phyloP scores from a whole-genome alignment of 2,329 filamentous ascomycete species.

The Ambrosiella xylebori region DNA sequence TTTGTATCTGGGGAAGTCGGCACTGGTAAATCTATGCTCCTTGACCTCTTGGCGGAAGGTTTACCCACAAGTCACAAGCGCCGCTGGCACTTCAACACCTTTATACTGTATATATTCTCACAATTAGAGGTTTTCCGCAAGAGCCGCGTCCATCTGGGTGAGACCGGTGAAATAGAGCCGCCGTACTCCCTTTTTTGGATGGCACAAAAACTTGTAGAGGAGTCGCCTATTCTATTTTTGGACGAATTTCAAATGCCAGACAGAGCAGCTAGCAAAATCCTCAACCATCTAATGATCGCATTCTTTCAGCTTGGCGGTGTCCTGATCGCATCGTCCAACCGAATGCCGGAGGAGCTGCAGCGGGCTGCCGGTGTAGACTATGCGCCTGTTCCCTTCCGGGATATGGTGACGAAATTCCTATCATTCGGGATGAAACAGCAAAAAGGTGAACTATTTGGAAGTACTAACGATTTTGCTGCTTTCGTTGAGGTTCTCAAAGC shows the following conservation, averaged over 20 bases:
- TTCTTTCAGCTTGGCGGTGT: constrained; percentile 76
- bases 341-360: constrained; percentile 66
- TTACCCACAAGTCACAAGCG: constrained; percentile 56
- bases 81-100: constrained; percentile 71
- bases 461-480: constrained; percentile 54
- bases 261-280: constrained; percentile 57
- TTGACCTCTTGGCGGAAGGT: constrained; percentile 64
- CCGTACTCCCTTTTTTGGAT: constrained; percentile 52
- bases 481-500: constrained; percentile 63
- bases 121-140: constrained; percentile 49
- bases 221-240: constrained; percentile 59
- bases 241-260: constrained; percentile 77
- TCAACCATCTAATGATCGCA: constrained; percentile 59
- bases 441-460: constrained; percentile 36
- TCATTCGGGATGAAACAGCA: constrained; percentile 18
- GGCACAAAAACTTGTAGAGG: constrained; percentile 58
- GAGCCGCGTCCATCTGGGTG: constrained; percentile 14
- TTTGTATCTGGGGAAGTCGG: constrained; percentile 70
- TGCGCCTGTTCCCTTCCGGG: constrained; percentile 35
- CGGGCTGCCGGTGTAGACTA: constrained; percentile 60
- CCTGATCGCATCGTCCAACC: constrained; percentile 62
- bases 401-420: constrained; percentile 30
- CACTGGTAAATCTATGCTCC: constrained; percentile 71
- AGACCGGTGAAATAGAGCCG: constrained; percentile 24
- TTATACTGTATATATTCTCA: constrained; percentile 64